These are phyloP conservation scores for Aureobasidium namibiae DNA, from an alignment of 2,329 filamentous ascomycete genomes.

Conservation along the genomic window DNA sequence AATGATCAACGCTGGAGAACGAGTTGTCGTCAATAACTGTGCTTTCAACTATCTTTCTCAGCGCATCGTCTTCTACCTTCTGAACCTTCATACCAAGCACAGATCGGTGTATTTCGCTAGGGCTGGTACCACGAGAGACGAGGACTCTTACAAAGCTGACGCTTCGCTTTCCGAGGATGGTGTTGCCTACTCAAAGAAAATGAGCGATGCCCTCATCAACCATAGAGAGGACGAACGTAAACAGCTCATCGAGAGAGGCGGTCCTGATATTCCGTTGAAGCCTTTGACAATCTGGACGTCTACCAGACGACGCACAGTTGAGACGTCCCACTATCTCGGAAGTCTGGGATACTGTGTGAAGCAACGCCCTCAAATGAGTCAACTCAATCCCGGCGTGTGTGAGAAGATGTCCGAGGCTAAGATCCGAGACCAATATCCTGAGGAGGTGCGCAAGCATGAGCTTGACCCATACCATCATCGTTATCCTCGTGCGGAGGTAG, in stretches of 20 bases:
- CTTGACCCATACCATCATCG: conserved; percentile 93
- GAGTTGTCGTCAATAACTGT: conserved; percentile 93
- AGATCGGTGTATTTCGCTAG: conserved; percentile 89
- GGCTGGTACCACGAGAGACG: conserved; percentile 75
- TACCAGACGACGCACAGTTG: conserved; percentile 78
- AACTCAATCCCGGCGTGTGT: conserved; percentile 92
- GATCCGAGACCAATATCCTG: conserved; percentile 75
- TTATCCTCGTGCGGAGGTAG: conserved; percentile 86
- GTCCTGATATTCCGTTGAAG: conserved; percentile 58
- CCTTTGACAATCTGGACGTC: conserved; percentile 92
- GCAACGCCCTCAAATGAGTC: conserved; percentile 92
- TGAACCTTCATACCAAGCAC: conserved; percentile 94
- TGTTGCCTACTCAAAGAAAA: conserved; percentile 69
- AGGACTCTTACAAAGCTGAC: conserved; percentile 88
- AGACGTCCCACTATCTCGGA: conserved; percentile 78
- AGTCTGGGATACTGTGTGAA: conserved; percentile 75
- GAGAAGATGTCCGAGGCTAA: conserved; percentile 82
- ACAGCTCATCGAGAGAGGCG: conserved; percentile 59
- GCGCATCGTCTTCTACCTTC: conserved; percentile 94
- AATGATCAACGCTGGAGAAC: conserved; percentile 95
- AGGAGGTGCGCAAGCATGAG: conserved; percentile 89
- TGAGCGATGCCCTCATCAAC: conserved; percentile 73
- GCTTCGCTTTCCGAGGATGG: conserved; percentile 75
- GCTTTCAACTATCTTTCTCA: conserved; percentile 95
- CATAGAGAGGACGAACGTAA: conserved; percentile 77